Conservation (phyloP, 2,329 filamentous ascomycete genomes). For the Talaromyces marneffei region DNA sequence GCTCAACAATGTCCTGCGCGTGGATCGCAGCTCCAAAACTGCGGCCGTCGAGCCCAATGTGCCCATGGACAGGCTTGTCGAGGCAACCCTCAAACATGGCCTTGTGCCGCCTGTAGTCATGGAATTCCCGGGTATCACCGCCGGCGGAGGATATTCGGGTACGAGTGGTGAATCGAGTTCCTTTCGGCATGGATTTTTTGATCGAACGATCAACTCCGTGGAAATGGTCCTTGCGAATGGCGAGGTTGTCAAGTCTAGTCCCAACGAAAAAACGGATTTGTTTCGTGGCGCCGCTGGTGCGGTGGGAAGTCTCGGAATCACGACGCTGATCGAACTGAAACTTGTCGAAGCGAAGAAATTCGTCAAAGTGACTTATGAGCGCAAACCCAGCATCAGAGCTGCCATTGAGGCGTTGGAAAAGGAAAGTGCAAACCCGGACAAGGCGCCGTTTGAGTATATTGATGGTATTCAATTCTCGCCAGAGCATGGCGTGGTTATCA, state of each 20-base stretch:
- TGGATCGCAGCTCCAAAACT: slow-evolving; percentile 43
- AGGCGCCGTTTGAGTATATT: slow-evolving; percentile 52
- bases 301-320: slow-evolving; percentile 57
- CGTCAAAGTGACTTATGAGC: slow-evolving; percentile 59
- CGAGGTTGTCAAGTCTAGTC: slow-evolving; percentile 42
- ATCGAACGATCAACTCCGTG: slow-evolving; percentile 55
- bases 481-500: slow-evolving; percentile 54
- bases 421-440: slow-evolving; percentile 32
- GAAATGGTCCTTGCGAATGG: slow-evolving; percentile 60
- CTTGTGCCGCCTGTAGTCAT: slow-evolving; percentile 62
- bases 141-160: slow-evolving; percentile 61
- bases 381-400: slow-evolving; percentile 46
- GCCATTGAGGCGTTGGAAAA: slow-evolving; percentile 47
- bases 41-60: slow-evolving; percentile 67
- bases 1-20: slow-evolving; percentile 17
- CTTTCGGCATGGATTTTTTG: slow-evolving; percentile 62
- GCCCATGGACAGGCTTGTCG: slow-evolving; percentile 59
- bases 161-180: slow-evolving; percentile 57
- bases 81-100: slow-evolving; percentile 50
- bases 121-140: slow-evolving; percentile 66
- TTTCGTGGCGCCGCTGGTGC: slow-evolving; percentile 56
- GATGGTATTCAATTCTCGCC: slow-evolving; percentile 62
- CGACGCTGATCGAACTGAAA: slow-evolving; percentile 56
- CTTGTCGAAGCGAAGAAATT: slow-evolving; percentile 50
- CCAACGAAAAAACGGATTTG: slow-evolving; percentile 47